phyloP scores from a whole-genome alignment of 768 basidiomycete species.

The Agrocybe pediades region DNA sequence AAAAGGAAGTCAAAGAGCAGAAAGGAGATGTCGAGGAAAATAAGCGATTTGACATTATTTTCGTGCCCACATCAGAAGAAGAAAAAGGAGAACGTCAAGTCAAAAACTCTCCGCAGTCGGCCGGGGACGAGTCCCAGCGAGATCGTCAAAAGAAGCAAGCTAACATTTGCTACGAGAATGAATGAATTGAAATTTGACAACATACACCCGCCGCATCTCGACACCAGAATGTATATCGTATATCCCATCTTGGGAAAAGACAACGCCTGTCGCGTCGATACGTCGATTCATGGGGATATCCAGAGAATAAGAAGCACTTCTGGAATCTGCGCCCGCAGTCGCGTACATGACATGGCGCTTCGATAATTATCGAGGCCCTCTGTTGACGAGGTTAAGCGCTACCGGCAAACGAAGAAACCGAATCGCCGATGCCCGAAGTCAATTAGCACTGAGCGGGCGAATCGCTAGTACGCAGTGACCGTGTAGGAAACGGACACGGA shows the following conservation, averaged over 20 bases:
- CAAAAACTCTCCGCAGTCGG: not conserved
- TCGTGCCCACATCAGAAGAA: not conserved
- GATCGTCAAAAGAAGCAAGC: no score
- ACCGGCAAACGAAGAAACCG: not conserved
- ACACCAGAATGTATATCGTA: not conserved
- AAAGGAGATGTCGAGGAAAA: not conserved
- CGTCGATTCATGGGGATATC: not conserved
- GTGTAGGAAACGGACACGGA: no score
- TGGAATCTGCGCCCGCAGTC: not conserved
- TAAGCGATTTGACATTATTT: not conserved
- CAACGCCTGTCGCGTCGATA: conserved; percentile 1
- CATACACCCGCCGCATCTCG: no score
- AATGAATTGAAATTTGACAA: no score
- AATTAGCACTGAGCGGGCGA: no score
- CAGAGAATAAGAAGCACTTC: not conserved
- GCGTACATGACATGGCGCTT: no score
- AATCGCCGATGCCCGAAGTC: not conserved
- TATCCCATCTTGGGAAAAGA: not conserved
- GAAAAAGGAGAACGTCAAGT: no score
- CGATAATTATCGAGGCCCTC: not conserved
- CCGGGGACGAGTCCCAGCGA: no score
- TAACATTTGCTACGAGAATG: no score
- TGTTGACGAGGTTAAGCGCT: not conserved
- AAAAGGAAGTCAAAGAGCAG: not conserved
- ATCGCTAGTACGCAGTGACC: no score